These are phyloP conservation scores for Rubia tinctorum DNA, from an alignment of 305 asterid species.

Conservation along the genomic window DNA sequence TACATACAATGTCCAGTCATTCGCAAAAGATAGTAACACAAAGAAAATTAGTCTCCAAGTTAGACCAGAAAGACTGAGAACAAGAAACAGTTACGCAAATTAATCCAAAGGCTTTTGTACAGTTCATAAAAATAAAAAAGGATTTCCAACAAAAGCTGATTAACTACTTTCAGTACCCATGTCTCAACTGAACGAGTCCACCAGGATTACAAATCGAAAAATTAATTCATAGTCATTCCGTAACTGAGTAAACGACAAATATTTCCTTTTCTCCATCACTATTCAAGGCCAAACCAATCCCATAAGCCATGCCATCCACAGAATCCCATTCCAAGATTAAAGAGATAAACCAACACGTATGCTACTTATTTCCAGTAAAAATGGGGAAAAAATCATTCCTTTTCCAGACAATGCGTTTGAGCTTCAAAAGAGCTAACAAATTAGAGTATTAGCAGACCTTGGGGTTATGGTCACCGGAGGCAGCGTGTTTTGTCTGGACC, in stretches of 20 bases:
- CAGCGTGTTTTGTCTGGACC: slow-evolving; percentile 33
- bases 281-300: background rate
- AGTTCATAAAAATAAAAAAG: background rate
- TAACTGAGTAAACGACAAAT: background rate
- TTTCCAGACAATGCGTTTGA: background rate
- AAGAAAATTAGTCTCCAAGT: background rate
- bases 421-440: background rate
- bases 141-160: too few species aligned
- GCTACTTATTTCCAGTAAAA: background rate
- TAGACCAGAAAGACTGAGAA: background rate
- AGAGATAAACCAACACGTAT: background rate
- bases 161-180: background rate
- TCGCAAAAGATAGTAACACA: background rate
- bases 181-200: background rate
- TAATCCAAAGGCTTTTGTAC: background rate
- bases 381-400: background rate
- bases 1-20: background rate
- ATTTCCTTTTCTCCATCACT: background rate
- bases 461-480: slow-evolving; percentile 24
- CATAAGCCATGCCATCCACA: background rate
- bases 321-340: background rate
- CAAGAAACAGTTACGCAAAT: background rate
- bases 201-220: background rate
- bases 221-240: background rate
- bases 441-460: slow-evolving; percentile 26